phyloP scores from a whole-genome alignment of 1,139 yeast genomes.

The Taphrina deformans region DNA sequence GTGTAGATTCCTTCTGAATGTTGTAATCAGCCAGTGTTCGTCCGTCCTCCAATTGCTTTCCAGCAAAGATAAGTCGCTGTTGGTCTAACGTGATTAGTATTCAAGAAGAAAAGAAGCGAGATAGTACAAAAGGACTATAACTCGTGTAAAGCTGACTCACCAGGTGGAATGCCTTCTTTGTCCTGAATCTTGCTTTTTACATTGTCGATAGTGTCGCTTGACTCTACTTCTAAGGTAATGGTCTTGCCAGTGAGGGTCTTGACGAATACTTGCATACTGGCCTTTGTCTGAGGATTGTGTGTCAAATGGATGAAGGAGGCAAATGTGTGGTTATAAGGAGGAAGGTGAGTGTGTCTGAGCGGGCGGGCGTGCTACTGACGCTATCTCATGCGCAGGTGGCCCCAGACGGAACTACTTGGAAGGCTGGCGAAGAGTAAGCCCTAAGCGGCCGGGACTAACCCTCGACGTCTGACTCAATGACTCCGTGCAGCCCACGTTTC shows the following conservation, averaged over 20 bases:
- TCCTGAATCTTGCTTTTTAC: slow-evolving; percentile 87
- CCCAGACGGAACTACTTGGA: slow-evolving; percentile 2
- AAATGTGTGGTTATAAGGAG: neutral
- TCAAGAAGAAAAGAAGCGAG: neutral
- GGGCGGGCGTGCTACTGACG: slow-evolving; percentile 6
- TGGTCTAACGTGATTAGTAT: slow-evolving; percentile 53
- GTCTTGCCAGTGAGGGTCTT: slow-evolving; percentile 87
- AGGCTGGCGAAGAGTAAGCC: slow-evolving; percentile 6
- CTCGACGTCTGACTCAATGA: neutral
- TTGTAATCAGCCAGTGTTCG: slow-evolving; percentile 85
- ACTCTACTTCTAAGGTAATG: slow-evolving; percentile 89
- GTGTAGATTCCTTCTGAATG: slow-evolving; percentile 85
- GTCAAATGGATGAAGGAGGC: neutral
- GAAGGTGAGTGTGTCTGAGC: neutral
- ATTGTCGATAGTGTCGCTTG: slow-evolving; percentile 86
- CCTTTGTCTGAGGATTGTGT: neutral
- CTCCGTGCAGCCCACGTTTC: neutral
- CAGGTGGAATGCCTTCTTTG: slow-evolving; percentile 84
- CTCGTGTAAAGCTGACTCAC: neutral
- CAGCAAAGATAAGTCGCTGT: slow-evolving; percentile 82
- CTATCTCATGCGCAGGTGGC: neutral
- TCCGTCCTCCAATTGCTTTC: slow-evolving; percentile 86
- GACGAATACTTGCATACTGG: slow-evolving; percentile 53
- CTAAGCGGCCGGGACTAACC: neutral
- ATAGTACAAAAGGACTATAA: neutral